phyloP scores from a whole-genome alignment of 2,329 filamentous ascomycete genomes.

The Aspergillus spinulosporus region DNA sequence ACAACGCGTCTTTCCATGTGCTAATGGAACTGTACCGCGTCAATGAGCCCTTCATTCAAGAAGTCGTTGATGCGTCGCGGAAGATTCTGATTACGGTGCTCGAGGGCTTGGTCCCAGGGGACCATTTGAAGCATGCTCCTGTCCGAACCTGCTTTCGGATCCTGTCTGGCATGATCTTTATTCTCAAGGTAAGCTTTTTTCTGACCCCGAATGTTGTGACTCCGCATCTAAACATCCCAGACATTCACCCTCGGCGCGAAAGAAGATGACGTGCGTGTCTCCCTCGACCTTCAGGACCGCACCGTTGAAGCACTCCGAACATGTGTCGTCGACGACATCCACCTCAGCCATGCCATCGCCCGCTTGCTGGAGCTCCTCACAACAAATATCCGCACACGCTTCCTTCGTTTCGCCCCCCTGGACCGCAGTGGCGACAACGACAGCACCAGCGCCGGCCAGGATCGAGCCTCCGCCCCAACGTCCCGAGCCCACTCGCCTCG shows the following conservation, averaged over 20 bases:
- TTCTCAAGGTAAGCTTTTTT: conserved; percentile 54
- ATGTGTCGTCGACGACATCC: conserved; percentile 65
- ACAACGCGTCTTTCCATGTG: conserved; percentile 39
- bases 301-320: conserved; percentile 60
- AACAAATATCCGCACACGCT: conserved; percentile 57
- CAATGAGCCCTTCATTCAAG: conserved; percentile 62
- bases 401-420: conserved; percentile 57
- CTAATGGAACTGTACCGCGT: conserved; percentile 54
- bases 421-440: conserved; percentile 48
- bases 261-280: conserved; percentile 61
- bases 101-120: conserved; percentile 58
- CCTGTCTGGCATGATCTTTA: conserved; percentile 64
- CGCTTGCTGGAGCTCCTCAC: conserved; percentile 61
- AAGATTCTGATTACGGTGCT: conserved; percentile 61
- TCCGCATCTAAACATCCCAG: conserved; percentile 28
- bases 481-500: conserved; percentile 42
- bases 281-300: conserved; percentile 58
- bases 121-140: conserved; percentile 62
- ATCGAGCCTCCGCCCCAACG: conserved; percentile 36
- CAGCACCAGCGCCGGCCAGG: conserved; percentile 39
- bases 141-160: conserved; percentile 66
- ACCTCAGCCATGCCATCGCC: conserved; percentile 63
- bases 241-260: conserved; percentile 64
- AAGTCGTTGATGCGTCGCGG: conserved; percentile 62
- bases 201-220: background rate